phyloP scores from a whole-genome alignment of 495 filamentous ascomycete genomes.

The Daldinia caldariorum region DNA sequence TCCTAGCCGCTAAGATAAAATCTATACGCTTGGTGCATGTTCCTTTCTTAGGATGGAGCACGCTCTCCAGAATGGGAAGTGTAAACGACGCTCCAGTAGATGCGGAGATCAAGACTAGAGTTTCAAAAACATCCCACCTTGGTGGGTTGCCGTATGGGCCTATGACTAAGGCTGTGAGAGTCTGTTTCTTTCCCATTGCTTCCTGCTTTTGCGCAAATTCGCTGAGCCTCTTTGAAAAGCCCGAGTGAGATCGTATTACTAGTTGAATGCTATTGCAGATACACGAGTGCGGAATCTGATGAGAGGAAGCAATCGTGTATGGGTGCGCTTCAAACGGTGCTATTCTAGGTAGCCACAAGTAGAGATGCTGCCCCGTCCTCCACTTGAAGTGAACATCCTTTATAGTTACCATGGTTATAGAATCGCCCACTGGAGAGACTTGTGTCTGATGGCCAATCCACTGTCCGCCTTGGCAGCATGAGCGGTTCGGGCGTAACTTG shows the following conservation, averaged over 20 bases:
- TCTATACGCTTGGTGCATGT: slow-evolving; percentile 71
- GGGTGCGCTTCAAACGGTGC: slow-evolving; percentile 79
- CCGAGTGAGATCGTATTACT: slow-evolving; percentile 73
- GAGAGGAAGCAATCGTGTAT: slow-evolving; percentile 75
- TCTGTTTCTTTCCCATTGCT: slow-evolving; percentile 46
- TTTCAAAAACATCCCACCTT: slow-evolving; percentile 67
- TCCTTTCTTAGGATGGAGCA: slow-evolving; percentile 54
- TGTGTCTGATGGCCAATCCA: slow-evolving; percentile 66
- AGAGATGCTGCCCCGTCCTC: slow-evolving; percentile 81
- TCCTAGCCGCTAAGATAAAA: slow-evolving; percentile 79
- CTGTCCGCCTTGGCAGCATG: slow-evolving; percentile 54
- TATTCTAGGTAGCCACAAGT: slow-evolving; percentile 75
- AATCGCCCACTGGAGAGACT: slow-evolving; percentile 68
- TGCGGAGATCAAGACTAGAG: slow-evolving; percentile 66
- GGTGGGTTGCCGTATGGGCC: slow-evolving; percentile 68
- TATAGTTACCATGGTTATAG: slow-evolving; percentile 75
- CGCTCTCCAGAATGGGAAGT: slow-evolving; percentile 64
- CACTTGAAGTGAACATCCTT: slow-evolving; percentile 74
- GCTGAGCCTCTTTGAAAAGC: slow-evolving; percentile 75
- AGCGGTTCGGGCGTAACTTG: slow-evolving; percentile 52
- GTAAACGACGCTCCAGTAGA: slow-evolving; percentile 68
- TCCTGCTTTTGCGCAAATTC: slow-evolving; percentile 65
- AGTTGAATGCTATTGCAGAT: slow-evolving; percentile 73
- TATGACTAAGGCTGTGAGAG: slow-evolving; percentile 60
- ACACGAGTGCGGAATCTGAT: slow-evolving; percentile 55